Percentiles rank a stretch among this genome's conserved stretches.
phyloP scores from a whole-genome alignment of 768 basidiomycete genomes.

The Suillus weaverae region DNA sequence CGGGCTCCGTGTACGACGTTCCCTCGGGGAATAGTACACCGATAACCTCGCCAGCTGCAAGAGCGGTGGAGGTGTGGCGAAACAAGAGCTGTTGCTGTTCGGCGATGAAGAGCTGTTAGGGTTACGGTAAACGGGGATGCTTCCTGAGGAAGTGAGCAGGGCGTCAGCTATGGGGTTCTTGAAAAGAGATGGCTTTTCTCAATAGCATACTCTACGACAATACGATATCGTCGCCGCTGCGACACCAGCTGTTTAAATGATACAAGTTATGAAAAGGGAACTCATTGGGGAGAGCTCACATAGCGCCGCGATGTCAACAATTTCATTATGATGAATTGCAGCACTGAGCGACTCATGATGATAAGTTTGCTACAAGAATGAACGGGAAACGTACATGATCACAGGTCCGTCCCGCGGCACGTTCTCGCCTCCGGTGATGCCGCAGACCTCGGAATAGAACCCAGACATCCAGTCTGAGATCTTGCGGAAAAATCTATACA shows the following conservation, averaged over 20 bases:
- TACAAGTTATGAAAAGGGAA: neutral
- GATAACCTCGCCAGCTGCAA: constrained; percentile 55
- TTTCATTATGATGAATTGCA: constrained; percentile 69
- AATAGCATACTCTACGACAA: constrained; percentile 55
- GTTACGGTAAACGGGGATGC: constrained; percentile 70
- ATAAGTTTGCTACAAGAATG: neutral
- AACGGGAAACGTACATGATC: constrained; percentile 47
- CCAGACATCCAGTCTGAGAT: constrained; percentile 62
- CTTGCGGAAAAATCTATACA: constrained; percentile 58
- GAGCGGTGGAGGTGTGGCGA: constrained; percentile 52
- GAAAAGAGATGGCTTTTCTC: constrained; percentile 77
- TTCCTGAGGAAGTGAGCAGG: constrained; percentile 61
- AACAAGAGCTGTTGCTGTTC: constrained; percentile 38
- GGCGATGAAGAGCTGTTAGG: constrained; percentile 37
- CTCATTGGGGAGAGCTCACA: constrained; percentile 28
- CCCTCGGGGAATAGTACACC: constrained; percentile 75
- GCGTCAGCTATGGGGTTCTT: constrained; percentile 50
- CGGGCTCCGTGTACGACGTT: constrained; percentile 49
- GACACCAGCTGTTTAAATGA: neutral
- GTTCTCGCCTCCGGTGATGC: constrained; percentile 56
- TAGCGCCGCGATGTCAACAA: constrained; percentile 54
- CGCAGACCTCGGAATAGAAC: constrained; percentile 64
- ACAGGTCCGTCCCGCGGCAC: constrained; percentile 56
- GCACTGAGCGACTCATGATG: constrained; percentile 36
- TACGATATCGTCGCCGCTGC: constrained; percentile 59